phyloP scores from a whole-genome alignment of 192 early-diverging fungal species.

The Coemansia asiatica region DNA sequence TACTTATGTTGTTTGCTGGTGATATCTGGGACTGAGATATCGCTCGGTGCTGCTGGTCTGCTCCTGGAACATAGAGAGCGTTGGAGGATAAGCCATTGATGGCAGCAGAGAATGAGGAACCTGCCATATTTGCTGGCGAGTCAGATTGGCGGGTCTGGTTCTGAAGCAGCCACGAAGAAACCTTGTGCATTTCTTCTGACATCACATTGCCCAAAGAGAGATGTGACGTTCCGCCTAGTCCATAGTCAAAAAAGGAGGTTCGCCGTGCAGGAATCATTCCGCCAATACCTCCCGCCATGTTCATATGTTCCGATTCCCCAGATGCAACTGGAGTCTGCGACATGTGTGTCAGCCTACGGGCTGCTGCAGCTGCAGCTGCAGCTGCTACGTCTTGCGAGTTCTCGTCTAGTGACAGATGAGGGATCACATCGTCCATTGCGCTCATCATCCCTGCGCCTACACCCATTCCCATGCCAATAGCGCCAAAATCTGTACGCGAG shows the following conservation, averaged over 20 bases:
- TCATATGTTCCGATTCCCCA: neutral
- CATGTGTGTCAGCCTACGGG: slow-evolving; percentile 24
- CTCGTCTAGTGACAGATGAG: slow-evolving; percentile 49
- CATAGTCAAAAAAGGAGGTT: slow-evolving; percentile 40
- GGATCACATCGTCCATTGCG: slow-evolving; percentile 51
- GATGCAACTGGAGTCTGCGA: neutral
- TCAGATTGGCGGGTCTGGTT: slow-evolving; percentile 32
- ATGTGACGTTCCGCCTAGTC: slow-evolving; percentile 41
- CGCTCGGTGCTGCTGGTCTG: neutral
- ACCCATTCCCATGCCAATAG: slow-evolving; percentile 51
- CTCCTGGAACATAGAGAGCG: neutral
- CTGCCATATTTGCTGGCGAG: neutral
- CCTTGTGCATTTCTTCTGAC: slow-evolving; percentile 48
- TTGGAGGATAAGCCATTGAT: neutral
- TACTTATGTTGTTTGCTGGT: neutral
- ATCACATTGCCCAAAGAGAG: slow-evolving; percentile 49
- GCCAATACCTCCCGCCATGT: slow-evolving; percentile 8
- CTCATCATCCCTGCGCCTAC: slow-evolving; percentile 52
- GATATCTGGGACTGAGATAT: slow-evolving; percentile 3
- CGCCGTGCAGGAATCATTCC: slow-evolving; percentile 31
- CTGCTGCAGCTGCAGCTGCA: neutral
- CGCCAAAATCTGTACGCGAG: slow-evolving; percentile 34
- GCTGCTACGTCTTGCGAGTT: slow-evolving; percentile 10
- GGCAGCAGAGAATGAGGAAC: neutral
- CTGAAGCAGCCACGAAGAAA: slow-evolving; percentile 53